Evolutionary conservation across 176 grass and related monocot species (phyloP).

Genomic region (Pontederia paniculata): DNA sequence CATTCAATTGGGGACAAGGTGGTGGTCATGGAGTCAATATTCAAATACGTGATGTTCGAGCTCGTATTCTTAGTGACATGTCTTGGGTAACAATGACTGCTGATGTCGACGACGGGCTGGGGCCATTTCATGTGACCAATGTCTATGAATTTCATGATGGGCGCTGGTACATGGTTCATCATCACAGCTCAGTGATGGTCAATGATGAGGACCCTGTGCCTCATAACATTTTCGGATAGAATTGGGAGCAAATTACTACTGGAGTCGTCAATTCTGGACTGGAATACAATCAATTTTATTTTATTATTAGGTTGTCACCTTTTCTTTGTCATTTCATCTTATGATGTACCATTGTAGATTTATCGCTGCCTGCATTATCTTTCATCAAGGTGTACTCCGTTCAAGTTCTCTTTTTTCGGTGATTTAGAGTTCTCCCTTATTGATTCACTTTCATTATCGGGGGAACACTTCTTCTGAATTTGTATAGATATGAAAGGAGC

Average conservation of each 20-base stretch:
- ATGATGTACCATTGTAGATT: too few relatives aligned
- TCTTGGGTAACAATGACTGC: conserved; percentile 85
- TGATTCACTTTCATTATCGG: too few relatives aligned
- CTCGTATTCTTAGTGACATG: conserved; percentile 52
- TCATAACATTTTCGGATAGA: conserved; percentile 29
- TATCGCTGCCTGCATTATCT: too few relatives aligned
- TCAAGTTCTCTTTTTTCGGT: neutral
- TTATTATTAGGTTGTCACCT: too few relatives aligned
- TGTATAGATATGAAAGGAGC: neutral
- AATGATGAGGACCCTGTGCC: conserved; percentile 31
- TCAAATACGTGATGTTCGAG: conserved; percentile 61
- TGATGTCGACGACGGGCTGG: conserved; percentile 32
- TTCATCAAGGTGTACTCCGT: too few relatives aligned
- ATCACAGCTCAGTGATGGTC: conserved; percentile 57
- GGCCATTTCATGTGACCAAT: conserved; percentile 65
- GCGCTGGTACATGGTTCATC: conserved; percentile 83
- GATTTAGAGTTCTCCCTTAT: neutral
- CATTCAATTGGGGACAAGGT: conserved; percentile 92
- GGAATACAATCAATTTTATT: too few relatives aligned
- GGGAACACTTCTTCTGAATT: neutral
- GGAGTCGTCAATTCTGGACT: too few relatives aligned
- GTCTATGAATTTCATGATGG: conserved; percentile 56
- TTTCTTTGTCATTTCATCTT: too few relatives aligned
- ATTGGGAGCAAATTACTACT: too few relatives aligned
- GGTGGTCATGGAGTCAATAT: conserved; percentile 59